Percentiles rank a stretch among this genome's conserved stretches.
Evolutionary conservation across 2,329 filamentous ascomycete species (phyloP).

Genomic region (Xylaria sp.): DNA sequence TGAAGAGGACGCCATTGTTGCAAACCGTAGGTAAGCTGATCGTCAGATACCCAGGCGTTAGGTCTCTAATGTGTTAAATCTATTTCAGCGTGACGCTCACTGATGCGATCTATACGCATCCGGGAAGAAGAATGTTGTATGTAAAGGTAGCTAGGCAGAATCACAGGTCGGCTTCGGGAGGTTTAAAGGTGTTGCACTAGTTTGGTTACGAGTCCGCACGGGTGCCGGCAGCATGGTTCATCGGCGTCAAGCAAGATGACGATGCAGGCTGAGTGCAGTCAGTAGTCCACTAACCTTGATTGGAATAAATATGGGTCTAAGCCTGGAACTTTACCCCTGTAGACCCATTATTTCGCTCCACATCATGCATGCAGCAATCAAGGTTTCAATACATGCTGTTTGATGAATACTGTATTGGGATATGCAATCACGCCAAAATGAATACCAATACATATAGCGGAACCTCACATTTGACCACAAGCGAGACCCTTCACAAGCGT

Average conservation of each 20-base stretch:
- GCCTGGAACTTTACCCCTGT: neutral
- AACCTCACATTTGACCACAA: no score
- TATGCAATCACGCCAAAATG: no score
- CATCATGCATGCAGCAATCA: neutral
- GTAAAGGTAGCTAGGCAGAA: neutral
- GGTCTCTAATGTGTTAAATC: constrained; percentile 5
- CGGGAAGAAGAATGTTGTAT: neutral
- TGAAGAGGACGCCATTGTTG: constrained; percentile 76
- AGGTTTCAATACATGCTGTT: no score
- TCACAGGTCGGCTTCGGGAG: neutral
- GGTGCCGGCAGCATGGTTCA: constrained; percentile 1
- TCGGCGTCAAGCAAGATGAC: constrained; percentile 25
- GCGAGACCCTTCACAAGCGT: no score
- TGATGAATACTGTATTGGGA: no score
- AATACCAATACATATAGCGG: no score
- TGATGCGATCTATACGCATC: constrained; percentile 5
- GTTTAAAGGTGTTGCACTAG: neutral
- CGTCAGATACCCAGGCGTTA: constrained; percentile 1
- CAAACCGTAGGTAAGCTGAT: neutral
- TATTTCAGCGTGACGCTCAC: neutral
- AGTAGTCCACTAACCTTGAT: neutral
- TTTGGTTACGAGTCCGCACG: neutral
- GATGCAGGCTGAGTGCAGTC: constrained; percentile 9
- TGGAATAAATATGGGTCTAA: neutral
- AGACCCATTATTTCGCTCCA: neutral